Evolutionary conservation across 1,139 yeast species (phyloP), one percentile per base, ranked within the genome.

Genomic region (Geotrichum phurueaensis): DNA sequence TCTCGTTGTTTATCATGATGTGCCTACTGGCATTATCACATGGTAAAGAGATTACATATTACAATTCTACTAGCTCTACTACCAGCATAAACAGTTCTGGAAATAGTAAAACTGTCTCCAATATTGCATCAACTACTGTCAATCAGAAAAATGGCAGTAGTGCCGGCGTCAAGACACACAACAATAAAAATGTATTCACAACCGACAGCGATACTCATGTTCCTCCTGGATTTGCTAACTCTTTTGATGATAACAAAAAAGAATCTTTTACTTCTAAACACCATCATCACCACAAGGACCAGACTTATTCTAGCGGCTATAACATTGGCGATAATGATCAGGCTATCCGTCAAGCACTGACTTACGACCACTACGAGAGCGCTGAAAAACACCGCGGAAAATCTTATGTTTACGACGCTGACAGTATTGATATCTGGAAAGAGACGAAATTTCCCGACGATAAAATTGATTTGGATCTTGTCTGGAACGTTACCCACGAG

Each of bases 401-500:
- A 23, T 9, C 52, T 18, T 58, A 53, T 39, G 53, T 51, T 5
- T 54, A 36, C 45, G 18, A 27, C 18, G 49, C 45, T 51, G 22
- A 39, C 6, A 58, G 49, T 25, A 7, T 58, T 31, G 43, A 47
- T 1, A 51, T 36, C 4, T 58, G 60, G 60, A 58, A 58, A 27
- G 29, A 54, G 18, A n/a, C 18, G 5, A 7, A 4, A 15, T 58
- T 54, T 48, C 61, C 61, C 10, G 39, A 58, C 3, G 56, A 12
- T 1, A 20, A 58, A 33, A 54, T 58, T 31, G 54, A 52, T 7
- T n/a, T 36, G 23, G 57, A 50, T 18, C 18, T 54, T 15, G 56
- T 31, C 13, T 58, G 58, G 63, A 65, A 65, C 29, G 43, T 63
- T 7, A 65, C 68, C 1, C 60, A 59, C n/a, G 61, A 62, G 33